A percentile compares a stretch with the other conserved stretches of the same genome.
phyloP scores from a whole-genome alignment of 345 rosid species.

The Citrus cavaleriei region DNA sequence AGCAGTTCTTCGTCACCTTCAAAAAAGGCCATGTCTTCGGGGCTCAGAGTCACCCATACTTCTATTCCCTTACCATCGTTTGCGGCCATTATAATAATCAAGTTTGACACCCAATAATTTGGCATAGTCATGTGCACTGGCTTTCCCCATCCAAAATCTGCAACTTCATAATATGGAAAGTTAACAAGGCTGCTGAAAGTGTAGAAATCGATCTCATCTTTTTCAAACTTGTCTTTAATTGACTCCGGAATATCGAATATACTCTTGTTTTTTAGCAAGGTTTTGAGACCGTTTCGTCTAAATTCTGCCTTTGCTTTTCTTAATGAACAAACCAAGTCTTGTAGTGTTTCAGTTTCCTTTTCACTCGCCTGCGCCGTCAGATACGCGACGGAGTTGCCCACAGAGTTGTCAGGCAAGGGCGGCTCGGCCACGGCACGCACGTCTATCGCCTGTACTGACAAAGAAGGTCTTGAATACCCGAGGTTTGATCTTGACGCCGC shows the following conservation, averaged over 20 bases:
- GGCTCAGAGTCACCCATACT: constrained; percentile 5
- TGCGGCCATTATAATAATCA: background rate
- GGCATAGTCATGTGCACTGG: constrained; percentile 28
- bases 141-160: constrained; percentile 40
- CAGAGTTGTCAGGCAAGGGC: background rate
- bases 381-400: constrained; percentile 4
- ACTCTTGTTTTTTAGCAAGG: background rate
- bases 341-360: constrained; percentile 18
- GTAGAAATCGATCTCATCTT: constrained; percentile 23
- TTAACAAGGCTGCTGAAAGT: background rate
- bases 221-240: constrained; percentile 11
- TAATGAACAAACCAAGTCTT: constrained; percentile 14
- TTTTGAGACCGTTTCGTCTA: background rate
- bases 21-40: constrained; percentile 23
- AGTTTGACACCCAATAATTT: background rate
- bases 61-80: constrained; percentile 19
- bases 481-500: background rate
- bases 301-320: constrained; percentile 25
- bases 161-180: constrained; percentile 18
- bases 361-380: constrained; percentile 22
- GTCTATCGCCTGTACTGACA: background rate
- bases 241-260: constrained; percentile 3
- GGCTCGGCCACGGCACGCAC: background rate
- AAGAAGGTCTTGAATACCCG: background rate
- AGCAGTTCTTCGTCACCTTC: constrained; percentile 18